Conservation (phyloP, 306 rosid genomes). For the apple (Malus domestica) region DNA sequence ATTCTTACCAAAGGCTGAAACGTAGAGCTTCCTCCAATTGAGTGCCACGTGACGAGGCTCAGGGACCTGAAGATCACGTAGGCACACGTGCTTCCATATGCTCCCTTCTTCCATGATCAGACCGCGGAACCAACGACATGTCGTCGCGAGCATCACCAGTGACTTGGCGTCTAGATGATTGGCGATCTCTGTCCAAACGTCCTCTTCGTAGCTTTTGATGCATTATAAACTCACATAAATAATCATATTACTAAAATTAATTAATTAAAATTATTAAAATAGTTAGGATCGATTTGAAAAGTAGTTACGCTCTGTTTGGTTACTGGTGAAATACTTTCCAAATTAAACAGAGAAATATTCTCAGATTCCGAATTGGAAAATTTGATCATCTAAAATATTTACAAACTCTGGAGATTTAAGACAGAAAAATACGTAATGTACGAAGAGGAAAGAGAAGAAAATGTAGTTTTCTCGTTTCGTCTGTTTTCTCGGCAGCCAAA, state of each 20-base stretch:
- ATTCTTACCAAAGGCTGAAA: slow-evolving; percentile 61
- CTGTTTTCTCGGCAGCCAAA: slow-evolving; percentile 2
- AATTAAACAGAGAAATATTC: background rate
- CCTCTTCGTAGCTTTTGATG: slow-evolving; percentile 64
- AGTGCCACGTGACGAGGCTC: slow-evolving; percentile 49
- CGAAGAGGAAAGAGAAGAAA: background rate
- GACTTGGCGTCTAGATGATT: slow-evolving; percentile 78
- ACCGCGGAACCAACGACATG: slow-evolving; percentile 69
- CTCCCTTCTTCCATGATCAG: slow-evolving; percentile 64
- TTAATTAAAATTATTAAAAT: background rate
- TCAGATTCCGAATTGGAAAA: background rate
- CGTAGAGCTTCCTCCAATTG: slow-evolving; percentile 68
- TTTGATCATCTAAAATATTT: no score
- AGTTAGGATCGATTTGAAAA: background rate
- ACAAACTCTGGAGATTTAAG: no score
- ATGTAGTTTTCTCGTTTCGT: background rate
- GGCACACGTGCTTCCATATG: slow-evolving; percentile 69
- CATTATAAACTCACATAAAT: background rate
- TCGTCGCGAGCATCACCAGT: slow-evolving; percentile 69
- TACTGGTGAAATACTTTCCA: background rate
- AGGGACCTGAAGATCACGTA: slow-evolving; percentile 87
- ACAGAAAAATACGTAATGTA: no score
- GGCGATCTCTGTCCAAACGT: slow-evolving; percentile 89
- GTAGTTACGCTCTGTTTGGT: background rate
- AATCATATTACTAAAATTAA: background rate